phyloP scores from a whole-genome alignment of 495 filamentous ascomycete genomes.

The Extremus antarcticus region DNA sequence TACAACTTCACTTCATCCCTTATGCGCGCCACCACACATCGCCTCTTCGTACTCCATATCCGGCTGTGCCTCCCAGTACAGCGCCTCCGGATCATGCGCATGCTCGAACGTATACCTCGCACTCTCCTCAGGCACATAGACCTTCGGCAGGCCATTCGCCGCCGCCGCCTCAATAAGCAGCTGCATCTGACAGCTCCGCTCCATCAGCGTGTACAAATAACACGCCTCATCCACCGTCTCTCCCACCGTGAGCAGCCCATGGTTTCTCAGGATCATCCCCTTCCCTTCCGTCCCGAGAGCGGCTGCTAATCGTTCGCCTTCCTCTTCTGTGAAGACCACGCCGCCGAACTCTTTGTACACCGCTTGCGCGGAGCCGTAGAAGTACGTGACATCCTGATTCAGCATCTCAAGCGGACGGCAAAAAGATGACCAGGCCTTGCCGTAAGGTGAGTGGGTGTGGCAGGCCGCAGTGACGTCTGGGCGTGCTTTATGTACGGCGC shows the following conservation, averaged over 20 bases:
- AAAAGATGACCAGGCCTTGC: slow-evolving; percentile 32
- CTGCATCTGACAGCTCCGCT: slow-evolving; percentile 32
- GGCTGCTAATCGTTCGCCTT: slow-evolving; percentile 30
- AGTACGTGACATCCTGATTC: slow-evolving; percentile 33
- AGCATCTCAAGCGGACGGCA: slow-evolving; percentile 33
- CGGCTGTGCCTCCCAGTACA: slow-evolving; percentile 34
- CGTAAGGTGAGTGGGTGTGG: slow-evolving; percentile 28
- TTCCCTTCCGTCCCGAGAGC: slow-evolving; percentile 32
- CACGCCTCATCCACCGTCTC: slow-evolving; percentile 34
- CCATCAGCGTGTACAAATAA: slow-evolving; percentile 33
- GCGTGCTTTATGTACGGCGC: slow-evolving; percentile 28
- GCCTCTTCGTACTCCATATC: slow-evolving; percentile 32
- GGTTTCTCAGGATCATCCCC: slow-evolving; percentile 31
- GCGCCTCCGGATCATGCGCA: slow-evolving; percentile 27
- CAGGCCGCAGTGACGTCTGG: slow-evolving; percentile 30
- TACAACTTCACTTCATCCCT: slow-evolving; percentile 2
- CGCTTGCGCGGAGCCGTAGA: slow-evolving; percentile 32
- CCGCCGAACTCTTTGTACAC: slow-evolving; percentile 33
- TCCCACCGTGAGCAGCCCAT: slow-evolving; percentile 33
- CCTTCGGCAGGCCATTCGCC: slow-evolving; percentile 29
- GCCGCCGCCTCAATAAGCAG: slow-evolving; percentile 32
- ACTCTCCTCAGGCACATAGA: slow-evolving; percentile 27
- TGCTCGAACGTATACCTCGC: slow-evolving; percentile 32
- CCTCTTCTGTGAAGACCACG: slow-evolving; percentile 28
- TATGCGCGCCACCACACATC: slow-evolving; percentile 19